Evolutionary conservation across 2,329 filamentous ascomycete species (phyloP).

Genomic region (Fusarium clavum): DNA sequence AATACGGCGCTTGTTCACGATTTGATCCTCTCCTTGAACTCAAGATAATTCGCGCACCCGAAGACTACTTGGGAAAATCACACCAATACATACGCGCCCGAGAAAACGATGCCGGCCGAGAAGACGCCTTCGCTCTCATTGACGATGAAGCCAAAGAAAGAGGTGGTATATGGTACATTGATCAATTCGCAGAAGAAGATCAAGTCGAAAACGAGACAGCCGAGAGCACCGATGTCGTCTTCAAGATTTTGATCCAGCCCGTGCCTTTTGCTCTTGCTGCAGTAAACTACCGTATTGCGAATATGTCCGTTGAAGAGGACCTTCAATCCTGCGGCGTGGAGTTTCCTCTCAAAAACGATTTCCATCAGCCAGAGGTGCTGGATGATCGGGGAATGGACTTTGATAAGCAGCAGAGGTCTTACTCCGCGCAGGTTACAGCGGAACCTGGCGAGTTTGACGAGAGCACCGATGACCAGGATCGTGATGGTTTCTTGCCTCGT

Average conservation of each 20-base stretch:
- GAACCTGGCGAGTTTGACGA: slow-evolving; percentile 6
- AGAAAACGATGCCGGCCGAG: slow-evolving; percentile 10
- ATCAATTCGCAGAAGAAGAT: neutral
- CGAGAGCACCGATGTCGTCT: slow-evolving; percentile 6
- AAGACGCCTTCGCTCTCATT: neutral
- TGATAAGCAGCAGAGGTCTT: neutral
- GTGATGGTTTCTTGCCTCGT: neutral
- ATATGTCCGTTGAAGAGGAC: neutral
- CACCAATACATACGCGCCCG: neutral
- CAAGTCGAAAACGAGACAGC: neutral
- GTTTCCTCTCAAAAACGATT: slow-evolving; percentile 1
- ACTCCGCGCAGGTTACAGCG: neutral
- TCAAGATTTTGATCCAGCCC: slow-evolving; percentile 1
- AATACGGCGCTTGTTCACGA: neutral
- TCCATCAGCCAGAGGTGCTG: neutral
- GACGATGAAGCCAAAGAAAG: slow-evolving; percentile 6
- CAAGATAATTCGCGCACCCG: neutral
- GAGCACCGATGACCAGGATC: neutral
- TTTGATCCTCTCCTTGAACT: neutral
- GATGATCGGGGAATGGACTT: neutral
- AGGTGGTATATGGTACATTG: slow-evolving; percentile 9
- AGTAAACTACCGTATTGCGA: slow-evolving; percentile 1
- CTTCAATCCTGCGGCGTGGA: neutral
- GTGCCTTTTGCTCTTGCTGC: neutral
- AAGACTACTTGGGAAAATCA: neutral